Conservation (phyloP, 1,284 basidiomycete species). For the Cystobasidium slooffiae region DNA sequence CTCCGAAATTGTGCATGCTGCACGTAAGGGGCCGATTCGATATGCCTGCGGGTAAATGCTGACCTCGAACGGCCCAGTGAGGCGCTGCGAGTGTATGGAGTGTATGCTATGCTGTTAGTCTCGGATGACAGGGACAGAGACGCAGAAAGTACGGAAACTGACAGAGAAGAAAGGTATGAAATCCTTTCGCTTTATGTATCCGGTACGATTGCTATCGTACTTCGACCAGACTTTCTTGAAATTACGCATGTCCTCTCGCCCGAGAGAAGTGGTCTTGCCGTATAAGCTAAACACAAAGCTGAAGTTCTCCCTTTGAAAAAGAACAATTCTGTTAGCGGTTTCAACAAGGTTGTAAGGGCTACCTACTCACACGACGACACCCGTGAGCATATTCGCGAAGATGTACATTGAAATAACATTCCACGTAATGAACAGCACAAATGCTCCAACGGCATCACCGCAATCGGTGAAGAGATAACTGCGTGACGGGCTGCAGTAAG, state of each 20-base stretch:
- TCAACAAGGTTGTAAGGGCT: not conserved
- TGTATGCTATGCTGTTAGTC: not conserved
- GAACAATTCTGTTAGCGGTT: not conserved
- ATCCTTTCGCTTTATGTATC: constrained; percentile 72
- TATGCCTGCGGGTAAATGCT: constrained; percentile 76
- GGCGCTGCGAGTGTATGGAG: constrained; percentile 61
- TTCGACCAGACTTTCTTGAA: constrained; percentile 95
- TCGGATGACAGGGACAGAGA: not conserved
- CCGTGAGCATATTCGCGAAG: constrained; percentile 78
- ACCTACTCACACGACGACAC: constrained; percentile 32
- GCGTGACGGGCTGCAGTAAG: constrained; percentile 66
- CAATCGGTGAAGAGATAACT: constrained; percentile 81
- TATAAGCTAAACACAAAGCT: constrained; percentile 89
- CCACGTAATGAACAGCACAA: constrained; percentile 90
- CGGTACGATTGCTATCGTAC: constrained; percentile 77
- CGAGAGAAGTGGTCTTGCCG: constrained; percentile 76
- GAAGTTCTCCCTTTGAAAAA: constrained; percentile 71
- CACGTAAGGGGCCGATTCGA: constrained; percentile 64
- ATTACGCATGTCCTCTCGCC: constrained; percentile 83
- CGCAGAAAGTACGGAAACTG: constrained; percentile 53
- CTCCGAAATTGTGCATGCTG: not conserved
- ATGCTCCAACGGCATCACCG: constrained; percentile 83
- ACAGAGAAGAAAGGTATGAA: constrained; percentile 83
- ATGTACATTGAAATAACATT: constrained; percentile 82
- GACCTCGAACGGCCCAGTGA: constrained; percentile 81